A percentile compares a stretch with the other conserved stretches of the same genome.
These are phyloP conservation scores for Russula lepida DNA, from an alignment of 768 basidiomycete species.

Conservation along the genomic window DNA sequence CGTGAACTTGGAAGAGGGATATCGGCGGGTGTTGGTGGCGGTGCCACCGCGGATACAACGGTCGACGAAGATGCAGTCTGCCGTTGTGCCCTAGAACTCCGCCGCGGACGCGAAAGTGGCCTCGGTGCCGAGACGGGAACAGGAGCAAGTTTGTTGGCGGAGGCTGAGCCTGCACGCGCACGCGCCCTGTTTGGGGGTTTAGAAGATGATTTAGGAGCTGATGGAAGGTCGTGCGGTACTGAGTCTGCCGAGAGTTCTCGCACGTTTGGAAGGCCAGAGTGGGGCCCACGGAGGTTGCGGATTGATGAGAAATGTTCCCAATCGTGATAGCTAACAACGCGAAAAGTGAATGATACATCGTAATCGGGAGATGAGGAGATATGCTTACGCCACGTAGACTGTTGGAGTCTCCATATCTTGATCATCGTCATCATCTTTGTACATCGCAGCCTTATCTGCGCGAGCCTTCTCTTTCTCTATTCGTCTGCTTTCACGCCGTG, in stretches of 20 bases:
- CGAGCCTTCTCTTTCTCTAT: constrained; percentile 25
- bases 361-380: constrained; percentile 16
- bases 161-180: constrained; percentile 11
- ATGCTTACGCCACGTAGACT: constrained; percentile 78
- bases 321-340: constrained; percentile 62
- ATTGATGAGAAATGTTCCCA: constrained; percentile 97
- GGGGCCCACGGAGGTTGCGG: constrained; percentile 77
- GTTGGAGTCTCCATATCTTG: constrained; percentile 30
- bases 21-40: constrained; percentile 28
- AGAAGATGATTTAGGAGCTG: constrained; percentile 24
- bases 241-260: constrained; percentile 38
- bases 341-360: neutral
- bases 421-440: constrained; percentile 25
- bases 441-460: constrained; percentile 15
- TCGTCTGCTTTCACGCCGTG: constrained; percentile 34
- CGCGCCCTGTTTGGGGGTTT: constrained; percentile 25
- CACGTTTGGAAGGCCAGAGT: constrained; percentile 62
- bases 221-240: constrained; percentile 26
- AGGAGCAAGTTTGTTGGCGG: constrained; percentile 17
- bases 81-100: constrained; percentile 6
- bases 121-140: constrained; percentile 15
- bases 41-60: neutral
- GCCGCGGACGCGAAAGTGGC: constrained; percentile 14
- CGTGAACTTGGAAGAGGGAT: constrained; percentile 32
- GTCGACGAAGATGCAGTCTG: constrained; percentile 6